Conservation (phyloP, 352 stramenopile genomes). For the Peronospora belbahrii region DNA sequence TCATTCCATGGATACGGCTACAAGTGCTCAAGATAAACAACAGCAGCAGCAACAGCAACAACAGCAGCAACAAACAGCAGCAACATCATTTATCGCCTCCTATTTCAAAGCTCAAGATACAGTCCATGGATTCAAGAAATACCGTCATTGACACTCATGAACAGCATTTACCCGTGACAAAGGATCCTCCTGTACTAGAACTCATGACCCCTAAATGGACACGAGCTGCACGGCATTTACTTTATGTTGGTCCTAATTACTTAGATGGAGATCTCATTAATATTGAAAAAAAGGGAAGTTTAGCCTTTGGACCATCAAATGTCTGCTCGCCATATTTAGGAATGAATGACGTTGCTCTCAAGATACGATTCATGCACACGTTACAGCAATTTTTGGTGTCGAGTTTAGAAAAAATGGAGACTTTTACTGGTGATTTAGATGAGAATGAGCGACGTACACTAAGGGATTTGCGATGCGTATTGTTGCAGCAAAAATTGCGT, state of each 20-base stretch:
- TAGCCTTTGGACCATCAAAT: constrained; percentile 54
- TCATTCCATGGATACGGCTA: constrained; percentile 71
- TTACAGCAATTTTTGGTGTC: constrained; percentile 63
- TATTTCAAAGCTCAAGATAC: no score
- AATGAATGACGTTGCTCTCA: constrained; percentile 63
- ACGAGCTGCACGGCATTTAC: constrained; percentile 36
- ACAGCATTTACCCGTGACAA: background rate
- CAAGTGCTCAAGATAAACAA: constrained; percentile 29
- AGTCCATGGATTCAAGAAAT: background rate
- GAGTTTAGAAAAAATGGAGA: constrained; percentile 56
- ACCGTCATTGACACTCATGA: background rate
- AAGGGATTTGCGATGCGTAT: constrained; percentile 52
- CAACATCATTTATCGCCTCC: no score
- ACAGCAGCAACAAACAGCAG: no score
- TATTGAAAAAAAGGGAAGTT: constrained; percentile 41
- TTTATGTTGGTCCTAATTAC: constrained; percentile 54
- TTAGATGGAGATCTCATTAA: constrained; percentile 63
- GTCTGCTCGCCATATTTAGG: constrained; percentile 52
- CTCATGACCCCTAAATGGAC: constrained; percentile 59
- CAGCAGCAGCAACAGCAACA: background rate
- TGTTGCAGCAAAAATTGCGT: constrained; percentile 68
- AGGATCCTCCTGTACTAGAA: constrained; percentile 17
- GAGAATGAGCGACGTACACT: constrained; percentile 42
- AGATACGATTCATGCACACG: constrained; percentile 63
- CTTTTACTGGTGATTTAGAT: constrained; percentile 25